Evolutionary conservation across 2,329 filamentous ascomycete species (phyloP).

Genomic region (Cryoendolithus antarcticus): DNA sequence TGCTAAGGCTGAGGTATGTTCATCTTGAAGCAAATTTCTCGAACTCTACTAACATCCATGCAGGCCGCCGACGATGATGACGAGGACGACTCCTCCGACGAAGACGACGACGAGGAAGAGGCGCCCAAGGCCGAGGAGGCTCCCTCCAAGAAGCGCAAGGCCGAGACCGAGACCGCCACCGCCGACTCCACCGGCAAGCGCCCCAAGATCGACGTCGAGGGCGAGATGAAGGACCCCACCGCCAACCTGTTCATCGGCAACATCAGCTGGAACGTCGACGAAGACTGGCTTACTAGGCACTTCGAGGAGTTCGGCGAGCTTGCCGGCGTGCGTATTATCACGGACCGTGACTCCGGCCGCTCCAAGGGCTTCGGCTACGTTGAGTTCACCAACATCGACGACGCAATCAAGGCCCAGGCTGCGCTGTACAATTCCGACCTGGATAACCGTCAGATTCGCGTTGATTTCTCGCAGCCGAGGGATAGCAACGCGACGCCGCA

Average conservation of each 20-base stretch:
- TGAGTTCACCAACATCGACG: conserved; percentile 60
- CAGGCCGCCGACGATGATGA: conserved; percentile 5
- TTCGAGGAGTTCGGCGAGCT: conserved; percentile 72
- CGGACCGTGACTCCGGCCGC: conserved; percentile 65
- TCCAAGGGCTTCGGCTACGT: conserved; percentile 90
- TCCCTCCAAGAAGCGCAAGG: conserved; percentile 56
- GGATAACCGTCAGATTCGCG: conserved; percentile 62
- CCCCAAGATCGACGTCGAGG: conserved; percentile 39
- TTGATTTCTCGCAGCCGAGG: conserved; percentile 64
- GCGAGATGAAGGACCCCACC: conserved; percentile 29
- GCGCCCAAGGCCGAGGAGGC: conserved; percentile 28
- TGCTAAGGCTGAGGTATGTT: background rate
- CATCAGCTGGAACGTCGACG: conserved; percentile 82
- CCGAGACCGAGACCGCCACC: conserved; percentile 31
- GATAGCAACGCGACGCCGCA: conserved; percentile 35
- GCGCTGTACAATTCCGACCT: conserved; percentile 64
- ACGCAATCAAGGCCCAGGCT: conserved; percentile 59
- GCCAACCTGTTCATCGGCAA: conserved; percentile 80
- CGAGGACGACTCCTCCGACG: conserved; percentile 11
- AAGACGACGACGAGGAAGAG: conserved; percentile 18
- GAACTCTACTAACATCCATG: background rate
- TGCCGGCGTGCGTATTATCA: conserved; percentile 64
- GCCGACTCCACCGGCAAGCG: conserved; percentile 49
- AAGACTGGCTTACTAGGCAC: conserved; percentile 66
- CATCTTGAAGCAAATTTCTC: too few species aligned